Base-by-base conservation (phyloP, 306 rosid species). In the Astragalus glycyphyllos region DNA sequence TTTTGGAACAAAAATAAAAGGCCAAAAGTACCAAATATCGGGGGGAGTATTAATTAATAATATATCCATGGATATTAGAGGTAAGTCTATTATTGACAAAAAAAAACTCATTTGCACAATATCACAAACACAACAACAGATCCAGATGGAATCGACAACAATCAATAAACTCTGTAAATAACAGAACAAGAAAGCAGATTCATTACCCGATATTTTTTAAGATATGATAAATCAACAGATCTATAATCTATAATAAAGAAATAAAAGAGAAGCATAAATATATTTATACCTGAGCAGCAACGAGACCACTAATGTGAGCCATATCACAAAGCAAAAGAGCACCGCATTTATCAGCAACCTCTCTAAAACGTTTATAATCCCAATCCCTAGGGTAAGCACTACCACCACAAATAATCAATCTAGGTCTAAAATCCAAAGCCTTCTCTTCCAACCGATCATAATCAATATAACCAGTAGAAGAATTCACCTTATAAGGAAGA, bases 261-360 rank as follows among this genome's bases (percentile, higher is more conserved):
- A n/a, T 3, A 65, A 50, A 5, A 38, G 1, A 0, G 13, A 41
- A 20, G 23, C 23, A 20, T 20, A 56, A n/a, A 2, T 6, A 31
- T 7, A 12, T 35, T 6, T 50, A 12, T 64, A 91, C 97, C 97
- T 90, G 97, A 46, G 97, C 96, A 64, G 89, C 90, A 65, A 93
- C 97, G 55, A 93, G 98, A 13, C 98, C 98, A 68, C 97, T 93
- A 42, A 76, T 85, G 71, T 93, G 98, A 60, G 97, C 98, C 98
- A 93, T 93, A 64, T 93, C 98, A 62, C 96, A 93, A 6, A 93
- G 97, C 77, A 93, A 68, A 32, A 93, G 91, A 0, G 98, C 88
- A 2, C 98, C 98, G 4, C 91, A 86, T 79, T 88, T 93, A 20
- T 93, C 96, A 0, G 98, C 93, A 67, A 93, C 69, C 3, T 82